Evolutionary conservation across 257 asterid genomes (phyloP).

Genomic region (Cynanchum wilfordii): DNA sequence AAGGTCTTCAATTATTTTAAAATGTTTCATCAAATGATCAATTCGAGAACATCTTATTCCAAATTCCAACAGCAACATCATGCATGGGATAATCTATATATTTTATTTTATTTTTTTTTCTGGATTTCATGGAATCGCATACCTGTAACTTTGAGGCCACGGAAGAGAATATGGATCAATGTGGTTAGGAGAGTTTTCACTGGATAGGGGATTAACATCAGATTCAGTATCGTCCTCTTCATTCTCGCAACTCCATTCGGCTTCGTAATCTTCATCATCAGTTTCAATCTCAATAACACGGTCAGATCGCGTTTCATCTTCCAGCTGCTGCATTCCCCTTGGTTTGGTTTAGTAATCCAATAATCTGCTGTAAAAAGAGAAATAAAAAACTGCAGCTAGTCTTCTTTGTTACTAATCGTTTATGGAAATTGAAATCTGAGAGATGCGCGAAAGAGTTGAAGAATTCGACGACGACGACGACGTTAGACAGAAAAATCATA

Average conservation of each 20-base stretch:
- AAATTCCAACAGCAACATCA: too few relatives aligned
- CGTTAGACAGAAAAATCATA: too few relatives aligned
- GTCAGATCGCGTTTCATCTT: constrained; percentile 60
- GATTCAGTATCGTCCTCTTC: constrained; percentile 57
- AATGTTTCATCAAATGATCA: not conserved
- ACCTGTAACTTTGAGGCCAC: constrained; percentile 96
- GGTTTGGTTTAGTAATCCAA: not conserved
- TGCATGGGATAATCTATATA: not conserved
- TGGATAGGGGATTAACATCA: constrained; percentile 29
- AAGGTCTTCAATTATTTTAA: not conserved
- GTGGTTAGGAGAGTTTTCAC: constrained; percentile 20
- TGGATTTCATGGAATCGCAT: not conserved
- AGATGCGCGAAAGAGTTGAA: too few relatives aligned
- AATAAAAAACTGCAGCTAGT: too few relatives aligned
- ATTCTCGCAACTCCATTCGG: constrained; percentile 44
- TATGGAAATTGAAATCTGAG: too few relatives aligned
- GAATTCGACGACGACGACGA: too few relatives aligned
- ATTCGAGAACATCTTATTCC: too few relatives aligned
- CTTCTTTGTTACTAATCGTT: not conserved
- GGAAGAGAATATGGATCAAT: constrained; percentile 25
- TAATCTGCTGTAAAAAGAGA: not conserved
- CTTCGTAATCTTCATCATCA: constrained; percentile 80
- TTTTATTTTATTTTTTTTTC: not conserved
- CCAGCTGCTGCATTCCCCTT: constrained; percentile 18
- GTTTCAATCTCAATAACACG: constrained; percentile 61